Percentiles rank a stretch among this genome's conserved stretches.
These are phyloP conservation scores for Barnettozyma pratensis DNA, from an alignment of 805 yeast genomes.

Conservation along the genomic window DNA sequence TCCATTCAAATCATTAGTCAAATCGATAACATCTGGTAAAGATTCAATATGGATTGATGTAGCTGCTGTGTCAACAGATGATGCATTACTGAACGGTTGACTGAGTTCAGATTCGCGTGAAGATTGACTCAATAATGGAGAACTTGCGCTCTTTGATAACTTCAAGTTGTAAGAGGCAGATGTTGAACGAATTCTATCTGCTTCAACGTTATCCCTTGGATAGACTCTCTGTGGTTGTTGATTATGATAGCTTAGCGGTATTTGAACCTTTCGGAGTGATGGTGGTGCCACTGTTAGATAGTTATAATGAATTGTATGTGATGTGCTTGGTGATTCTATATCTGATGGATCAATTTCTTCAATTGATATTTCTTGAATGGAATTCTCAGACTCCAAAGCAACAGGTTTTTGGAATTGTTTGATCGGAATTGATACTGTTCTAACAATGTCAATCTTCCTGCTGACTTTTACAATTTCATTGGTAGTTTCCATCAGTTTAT, in stretches of 20 bases:
- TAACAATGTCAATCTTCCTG: background rate
- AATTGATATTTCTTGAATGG: background rate
- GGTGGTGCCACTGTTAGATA: background rate
- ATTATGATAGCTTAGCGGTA: constrained; percentile 15
- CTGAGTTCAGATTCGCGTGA: constrained; percentile 23
- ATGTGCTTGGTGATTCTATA: background rate
- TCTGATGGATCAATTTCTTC: background rate
- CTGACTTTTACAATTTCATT: background rate
- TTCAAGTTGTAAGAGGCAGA: constrained; percentile 2
- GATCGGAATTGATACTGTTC: background rate
- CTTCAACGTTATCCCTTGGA: constrained; percentile 14
- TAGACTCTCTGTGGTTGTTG: constrained; percentile 15
- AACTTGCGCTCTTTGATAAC: background rate
- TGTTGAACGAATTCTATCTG: constrained; percentile 14
- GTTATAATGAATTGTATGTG: background rate
- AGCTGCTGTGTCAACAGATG: constrained; percentile 10
- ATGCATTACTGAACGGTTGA: constrained; percentile 18
- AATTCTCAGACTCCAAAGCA: background rate
- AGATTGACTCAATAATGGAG: constrained; percentile 20
- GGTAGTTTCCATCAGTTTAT: background rate
- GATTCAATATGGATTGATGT: constrained; percentile 5
- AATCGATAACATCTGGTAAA: constrained; percentile 6
- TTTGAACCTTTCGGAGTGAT: background rate
- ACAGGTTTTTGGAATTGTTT: background rate
- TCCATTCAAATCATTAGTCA: constrained; percentile 10